A percentile compares a stretch with the other conserved stretches of the same genome.
Conservation (phyloP, 1,284 basidiomycete species). For the Microbotryum lychnidis-dioicae region DNA sequence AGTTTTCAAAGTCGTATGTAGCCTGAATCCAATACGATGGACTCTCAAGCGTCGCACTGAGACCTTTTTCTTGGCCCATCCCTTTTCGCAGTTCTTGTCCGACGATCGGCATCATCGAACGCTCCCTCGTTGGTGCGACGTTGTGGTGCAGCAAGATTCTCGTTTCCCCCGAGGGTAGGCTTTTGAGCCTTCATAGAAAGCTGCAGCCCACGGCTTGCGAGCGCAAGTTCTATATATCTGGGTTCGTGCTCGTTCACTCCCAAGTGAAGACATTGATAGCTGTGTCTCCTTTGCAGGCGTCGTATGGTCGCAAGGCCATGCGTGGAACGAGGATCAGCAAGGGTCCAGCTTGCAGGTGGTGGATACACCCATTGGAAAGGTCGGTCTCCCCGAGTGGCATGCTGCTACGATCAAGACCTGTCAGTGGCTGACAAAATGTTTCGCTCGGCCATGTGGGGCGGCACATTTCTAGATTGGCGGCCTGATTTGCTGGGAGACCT, state of each 20-base stretch:
- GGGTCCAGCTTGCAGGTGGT: constrained; percentile 38
- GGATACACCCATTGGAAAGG: constrained; percentile 41
- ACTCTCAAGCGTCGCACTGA: background rate
- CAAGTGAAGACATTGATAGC: too few relatives aligned
- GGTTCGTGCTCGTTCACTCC: too few relatives aligned
- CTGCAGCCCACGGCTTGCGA: constrained; percentile 51
- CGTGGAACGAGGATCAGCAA: constrained; percentile 33
- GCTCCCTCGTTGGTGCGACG: constrained; percentile 50
- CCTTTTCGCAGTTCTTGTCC: constrained; percentile 43
- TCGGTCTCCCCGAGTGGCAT: constrained; percentile 39
- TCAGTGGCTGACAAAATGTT: too few relatives aligned
- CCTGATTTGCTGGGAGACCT: constrained; percentile 68
- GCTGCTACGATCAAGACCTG: too few relatives aligned
- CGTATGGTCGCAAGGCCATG: constrained; percentile 55
- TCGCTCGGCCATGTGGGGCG: too few relatives aligned
- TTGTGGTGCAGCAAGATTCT: constrained; percentile 63
- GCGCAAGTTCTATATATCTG: too few relatives aligned
- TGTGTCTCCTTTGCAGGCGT: constrained; percentile 48
- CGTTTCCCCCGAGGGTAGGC: constrained; percentile 52
- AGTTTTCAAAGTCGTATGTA: constrained; percentile 4
- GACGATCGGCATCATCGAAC: constrained; percentile 63
- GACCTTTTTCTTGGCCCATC: background rate
- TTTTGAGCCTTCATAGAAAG: constrained; percentile 61
- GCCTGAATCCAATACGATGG: background rate
- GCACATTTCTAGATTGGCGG: constrained; percentile 38